These are phyloP conservation scores for Astrephomene gubernaculifera DNA, from an alignment of 139 green algal species.

Conservation along the genomic window DNA sequence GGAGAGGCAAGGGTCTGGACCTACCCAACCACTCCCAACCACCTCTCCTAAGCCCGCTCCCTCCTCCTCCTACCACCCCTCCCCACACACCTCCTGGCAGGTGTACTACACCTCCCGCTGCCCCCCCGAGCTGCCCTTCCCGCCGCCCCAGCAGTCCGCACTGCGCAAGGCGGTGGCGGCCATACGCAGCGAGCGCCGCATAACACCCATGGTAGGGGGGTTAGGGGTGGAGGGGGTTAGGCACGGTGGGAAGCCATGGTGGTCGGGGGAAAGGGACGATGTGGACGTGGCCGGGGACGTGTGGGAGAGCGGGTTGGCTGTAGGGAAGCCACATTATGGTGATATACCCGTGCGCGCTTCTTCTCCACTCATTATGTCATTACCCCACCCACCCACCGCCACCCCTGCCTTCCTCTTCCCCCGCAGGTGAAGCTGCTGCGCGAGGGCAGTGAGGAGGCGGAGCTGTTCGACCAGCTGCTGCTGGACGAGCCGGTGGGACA, in stretches of 20 bases:
- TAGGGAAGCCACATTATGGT: too few species aligned
- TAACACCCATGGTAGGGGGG: slow-evolving; percentile 71
- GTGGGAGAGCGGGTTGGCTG: too few species aligned
- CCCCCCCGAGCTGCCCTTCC: slow-evolving; percentile 70
- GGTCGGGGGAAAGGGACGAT: too few species aligned
- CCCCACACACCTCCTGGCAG: slow-evolving; percentile 5
- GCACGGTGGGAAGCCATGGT: not conserved
- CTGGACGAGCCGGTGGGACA: slow-evolving; percentile 76
- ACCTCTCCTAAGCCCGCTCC: not conserved
- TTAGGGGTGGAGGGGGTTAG: not conserved
- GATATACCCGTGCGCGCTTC: too few species aligned
- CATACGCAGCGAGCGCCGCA: slow-evolving; percentile 65
- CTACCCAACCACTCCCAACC: too few species aligned
- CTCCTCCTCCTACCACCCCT: not conserved
- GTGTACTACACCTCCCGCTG: slow-evolving; percentile 67
- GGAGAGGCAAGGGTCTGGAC: too few species aligned
- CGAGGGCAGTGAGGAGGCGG: slow-evolving; percentile 65
- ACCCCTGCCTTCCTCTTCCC: not conserved
- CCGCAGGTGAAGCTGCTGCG: slow-evolving; percentile 64
- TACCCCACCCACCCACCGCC: too few species aligned
- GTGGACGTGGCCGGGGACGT: too few species aligned
- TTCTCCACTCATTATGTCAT: too few species aligned
- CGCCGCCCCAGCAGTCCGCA: slow-evolving; percentile 71
- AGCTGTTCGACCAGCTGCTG: slow-evolving; percentile 75
- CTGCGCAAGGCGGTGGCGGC: slow-evolving; percentile 45